These are phyloP conservation scores for Microsporum ferrugineum DNA, from an alignment of 2,329 filamentous ascomycete species.

Conservation along the genomic window DNA sequence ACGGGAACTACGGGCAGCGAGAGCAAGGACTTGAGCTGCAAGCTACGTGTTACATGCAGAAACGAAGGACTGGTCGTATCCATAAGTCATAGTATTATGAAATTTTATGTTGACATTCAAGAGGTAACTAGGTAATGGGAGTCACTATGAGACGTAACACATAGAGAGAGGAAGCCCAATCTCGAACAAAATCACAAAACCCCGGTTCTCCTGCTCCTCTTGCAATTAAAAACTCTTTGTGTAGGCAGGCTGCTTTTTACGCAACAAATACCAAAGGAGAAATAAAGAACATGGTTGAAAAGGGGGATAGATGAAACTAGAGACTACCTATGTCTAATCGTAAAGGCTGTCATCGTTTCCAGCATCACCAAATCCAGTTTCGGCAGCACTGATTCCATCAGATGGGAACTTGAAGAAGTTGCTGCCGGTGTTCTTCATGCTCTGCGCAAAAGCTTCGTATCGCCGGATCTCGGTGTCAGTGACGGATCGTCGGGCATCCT, in stretches of 20 bases:
- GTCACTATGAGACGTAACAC: not conserved
- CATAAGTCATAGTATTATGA: not conserved
- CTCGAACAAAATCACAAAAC: not conserved
- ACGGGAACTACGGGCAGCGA: too few species aligned
- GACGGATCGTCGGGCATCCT: constrained; percentile 82
- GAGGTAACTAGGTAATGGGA: not conserved
- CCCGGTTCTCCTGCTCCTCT: not conserved
- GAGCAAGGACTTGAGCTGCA: not conserved
- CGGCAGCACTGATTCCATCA: constrained; percentile 42
- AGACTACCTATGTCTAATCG: constrained; percentile 37
- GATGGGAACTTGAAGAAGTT: constrained; percentile 89
- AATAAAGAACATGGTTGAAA: not conserved
- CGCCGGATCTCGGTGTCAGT: constrained; percentile 94
- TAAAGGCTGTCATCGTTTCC: constrained; percentile 96
- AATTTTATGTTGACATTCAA: constrained; percentile 1
- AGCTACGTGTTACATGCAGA: not conserved
- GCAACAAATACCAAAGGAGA: not conserved
- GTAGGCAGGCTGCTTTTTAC: not conserved
- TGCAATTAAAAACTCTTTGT: not conserved
- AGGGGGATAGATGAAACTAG: not conserved
- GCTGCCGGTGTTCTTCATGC: constrained; percentile 95
- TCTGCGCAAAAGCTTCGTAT: constrained; percentile 96
- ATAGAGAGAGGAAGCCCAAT: not conserved
- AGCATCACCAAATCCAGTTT: constrained; percentile 61
- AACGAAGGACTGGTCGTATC: not conserved